phyloP scores from a whole-genome alignment of 2,329 filamentous ascomycete species.

The Metarhizium anisopliae region DNA sequence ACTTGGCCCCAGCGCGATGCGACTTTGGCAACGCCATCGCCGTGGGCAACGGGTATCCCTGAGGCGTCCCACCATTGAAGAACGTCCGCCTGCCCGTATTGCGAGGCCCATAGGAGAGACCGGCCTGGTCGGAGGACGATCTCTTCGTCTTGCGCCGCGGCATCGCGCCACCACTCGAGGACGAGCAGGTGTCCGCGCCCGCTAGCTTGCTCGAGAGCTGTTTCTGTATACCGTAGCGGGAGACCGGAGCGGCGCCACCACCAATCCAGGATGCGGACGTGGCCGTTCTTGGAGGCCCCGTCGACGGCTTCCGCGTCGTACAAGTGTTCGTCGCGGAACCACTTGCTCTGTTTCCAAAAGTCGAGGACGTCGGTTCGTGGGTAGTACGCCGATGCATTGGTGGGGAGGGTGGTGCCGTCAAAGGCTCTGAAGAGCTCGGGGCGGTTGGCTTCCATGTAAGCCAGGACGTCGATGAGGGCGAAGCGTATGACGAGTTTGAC shows the following conservation, averaged over 20 bases:
- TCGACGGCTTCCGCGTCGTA: constrained; percentile 82
- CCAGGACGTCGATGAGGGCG: constrained; percentile 68
- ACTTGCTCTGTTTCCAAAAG: constrained; percentile 81
- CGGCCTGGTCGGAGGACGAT: constrained; percentile 71
- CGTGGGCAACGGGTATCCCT: constrained; percentile 68
- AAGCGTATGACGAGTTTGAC: constrained; percentile 91
- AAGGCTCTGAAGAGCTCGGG: constrained; percentile 76
- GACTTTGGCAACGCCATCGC: constrained; percentile 74
- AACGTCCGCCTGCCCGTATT: constrained; percentile 68
- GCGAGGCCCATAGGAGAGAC: constrained; percentile 72
- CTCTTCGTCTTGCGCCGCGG: constrained; percentile 48
- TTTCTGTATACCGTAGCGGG: constrained; percentile 75
- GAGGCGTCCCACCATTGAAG: constrained; percentile 84
- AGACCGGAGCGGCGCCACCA: constrained; percentile 76
- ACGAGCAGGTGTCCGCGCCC: constrained; percentile 77
- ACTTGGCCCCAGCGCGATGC: constrained; percentile 81
- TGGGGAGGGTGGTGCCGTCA: constrained; percentile 75
- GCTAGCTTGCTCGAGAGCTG: constrained; percentile 79
- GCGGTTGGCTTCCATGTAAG: constrained; percentile 53
- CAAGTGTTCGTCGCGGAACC: constrained; percentile 69
- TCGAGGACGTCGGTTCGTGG: constrained; percentile 76
- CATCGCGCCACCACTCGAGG: constrained; percentile 86
- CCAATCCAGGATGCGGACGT: constrained; percentile 80
- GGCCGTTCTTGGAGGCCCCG: constrained; percentile 77
- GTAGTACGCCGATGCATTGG: constrained; percentile 81